Evolutionary conservation across 164 flowering plant species (phyloP).

Genomic region (Sedum album): DNA sequence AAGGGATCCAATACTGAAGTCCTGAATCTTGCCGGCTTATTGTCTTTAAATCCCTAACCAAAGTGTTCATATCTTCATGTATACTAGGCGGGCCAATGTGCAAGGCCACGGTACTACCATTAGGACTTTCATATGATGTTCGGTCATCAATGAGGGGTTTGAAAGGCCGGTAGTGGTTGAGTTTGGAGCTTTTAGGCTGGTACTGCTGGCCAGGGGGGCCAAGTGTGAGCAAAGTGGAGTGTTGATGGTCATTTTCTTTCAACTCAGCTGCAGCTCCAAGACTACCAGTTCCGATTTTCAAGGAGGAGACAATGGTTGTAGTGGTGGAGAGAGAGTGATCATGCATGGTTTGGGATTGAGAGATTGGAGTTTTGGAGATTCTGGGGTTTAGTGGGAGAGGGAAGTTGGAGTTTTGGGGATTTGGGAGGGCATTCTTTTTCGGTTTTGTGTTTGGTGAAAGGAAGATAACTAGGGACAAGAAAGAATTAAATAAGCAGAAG

Average conservation of each 20-base stretch:
- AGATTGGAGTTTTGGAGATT: neutral
- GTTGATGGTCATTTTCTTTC: slow-evolving; percentile 28
- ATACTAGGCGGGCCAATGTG: slow-evolving; percentile 38
- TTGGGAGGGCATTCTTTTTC: neutral
- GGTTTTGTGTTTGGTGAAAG: slow-evolving; percentile 1
- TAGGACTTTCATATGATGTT: slow-evolving; percentile 12
- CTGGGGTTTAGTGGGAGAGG: neutral
- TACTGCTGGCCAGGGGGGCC: slow-evolving; percentile 46
- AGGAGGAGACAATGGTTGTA: neutral
- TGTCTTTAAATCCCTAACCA: slow-evolving; percentile 3
- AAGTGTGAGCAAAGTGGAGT: slow-evolving; percentile 41
- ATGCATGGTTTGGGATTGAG: neutral
- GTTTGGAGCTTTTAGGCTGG: slow-evolving; percentile 1
- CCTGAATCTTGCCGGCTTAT: slow-evolving; percentile 5
- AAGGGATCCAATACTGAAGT: slow-evolving; percentile 57
- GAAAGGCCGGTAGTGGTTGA: neutral
- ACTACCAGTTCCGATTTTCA: neutral
- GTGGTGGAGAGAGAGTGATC: neutral
- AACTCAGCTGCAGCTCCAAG: neutral
- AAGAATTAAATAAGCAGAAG: neutral
- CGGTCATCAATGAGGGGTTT: neutral
- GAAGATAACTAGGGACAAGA: slow-evolving; percentile 4
- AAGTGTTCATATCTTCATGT: slow-evolving; percentile 9
- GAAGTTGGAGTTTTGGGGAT: neutral
- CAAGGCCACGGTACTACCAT: slow-evolving; percentile 27